Base-by-base conservation (phyloP, 495 filamentous ascomycete species). In the Xanthoparmelia taractica region DNA sequence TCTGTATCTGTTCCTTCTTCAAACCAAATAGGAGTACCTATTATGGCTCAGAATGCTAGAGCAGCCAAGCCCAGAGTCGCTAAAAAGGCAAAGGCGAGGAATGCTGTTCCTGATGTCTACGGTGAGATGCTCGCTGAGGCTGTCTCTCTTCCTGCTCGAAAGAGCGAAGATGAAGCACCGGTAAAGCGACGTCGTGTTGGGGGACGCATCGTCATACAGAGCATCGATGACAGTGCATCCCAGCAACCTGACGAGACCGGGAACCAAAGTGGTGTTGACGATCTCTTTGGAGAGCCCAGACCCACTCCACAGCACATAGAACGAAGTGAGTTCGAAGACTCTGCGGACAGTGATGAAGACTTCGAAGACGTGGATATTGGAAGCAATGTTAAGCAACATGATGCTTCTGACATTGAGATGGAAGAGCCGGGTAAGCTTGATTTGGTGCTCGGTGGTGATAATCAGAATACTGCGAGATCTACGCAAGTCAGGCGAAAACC, bases 311-410 rank as follows among this genome's bases (percentile, higher is more conserved):
- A 73, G 29, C 77, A 80, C 64, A 78, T 74, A 10, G 67, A 75
- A 6, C 79, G 65, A n/a, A 65, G 79, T 65, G 77, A 81, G 40
- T 79, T 78, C 17, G 70, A 72, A 31, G 64, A 65, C 34, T 70
- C 72, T 10, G 71, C 71, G n/a, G 87, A 86, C 47, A 85, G 81
- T 61, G 85, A 90, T 60, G 73, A 84, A 62, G 85, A 86, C 47
- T 91, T 86, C 84, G 89, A 92, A 73, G 85, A 88, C 65, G 82
- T 91, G 8, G 80, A 82, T 61, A 73, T 87, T 73, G 80, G 65
- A 71, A 74, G 31, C 60, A 70, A 25, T 66, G 70, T 55, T 60
- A 71, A 25, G 71, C 74, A 59, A 73, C 77, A 34, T 69, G 65
- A 34, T 40, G 23, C 29, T 58, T 29, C 60, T 33, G 64, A 66